Evolutionary conservation across 768 basidiomycete genomes (phyloP), one percentile per base, ranked within the genome.

Genomic region (Grammothele lineata): DNA sequence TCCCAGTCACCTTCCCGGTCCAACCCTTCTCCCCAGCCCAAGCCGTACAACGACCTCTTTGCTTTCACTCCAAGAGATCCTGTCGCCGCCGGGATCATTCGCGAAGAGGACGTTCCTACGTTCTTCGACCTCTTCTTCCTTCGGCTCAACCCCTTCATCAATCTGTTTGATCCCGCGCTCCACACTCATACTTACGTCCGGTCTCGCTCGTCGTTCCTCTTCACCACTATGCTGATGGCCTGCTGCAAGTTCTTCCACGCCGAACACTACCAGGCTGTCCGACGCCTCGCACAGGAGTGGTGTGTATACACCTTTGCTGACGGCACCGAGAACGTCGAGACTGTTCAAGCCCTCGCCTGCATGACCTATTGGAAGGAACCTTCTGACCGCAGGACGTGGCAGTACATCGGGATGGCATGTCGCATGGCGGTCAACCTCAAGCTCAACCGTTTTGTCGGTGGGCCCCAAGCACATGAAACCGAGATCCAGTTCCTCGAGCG

Each of bases 291-390:
- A 11, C 73, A 87, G 45, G 81, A 85, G 19, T 76, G 84, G 53
- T 81, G 84, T n/a, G 72, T 86, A 22, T 78, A 80, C 48, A 88
- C 90, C 8, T 91, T 93, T 57, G 74, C 80, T 25, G 81, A 86
- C 52, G 76, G 75, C n/a, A 83, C 78, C 78, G 85, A 88, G 62
- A 75, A 82, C 51, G 81, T 94, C 43, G 92, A 92, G 65, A 82
- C 92, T 18, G 86, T 89, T 4, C 92, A 95, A 66, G 88, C 90
- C 22, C 88, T 92, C 62, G 84, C 87, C 17, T 91, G 89, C 57
- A 71, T 94, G 50, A 89, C 85, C 32, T 94, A 93, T 65, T 94
- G 90, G 89, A 85, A 78, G 62, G 87, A 90, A 57, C 86, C 90
- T 33, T 83, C 87, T 53, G 92, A 95, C 56, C 87, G 81, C 45